A percentile compares a stretch with the other conserved stretches of the same genome.
These are phyloP conservation scores for Chlorokybus atmophyticus DNA, from an alignment of 139 green algal species.

Conservation along the genomic window DNA sequence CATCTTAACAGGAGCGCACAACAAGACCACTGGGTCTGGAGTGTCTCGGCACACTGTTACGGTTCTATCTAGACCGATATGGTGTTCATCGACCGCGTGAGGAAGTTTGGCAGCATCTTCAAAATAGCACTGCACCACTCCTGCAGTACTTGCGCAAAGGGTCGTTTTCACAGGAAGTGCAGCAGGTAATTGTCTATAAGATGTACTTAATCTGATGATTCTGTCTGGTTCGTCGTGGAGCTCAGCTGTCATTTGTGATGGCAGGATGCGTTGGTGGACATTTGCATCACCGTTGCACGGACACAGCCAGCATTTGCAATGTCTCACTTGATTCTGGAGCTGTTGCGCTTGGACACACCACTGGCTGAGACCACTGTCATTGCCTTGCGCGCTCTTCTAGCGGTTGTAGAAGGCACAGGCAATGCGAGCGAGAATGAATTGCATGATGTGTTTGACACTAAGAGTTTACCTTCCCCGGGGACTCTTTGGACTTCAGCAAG, in stretches of 20 bases:
- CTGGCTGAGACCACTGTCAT: too few species aligned
- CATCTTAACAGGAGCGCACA: constrained; percentile 23
- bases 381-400: constrained; percentile 41
- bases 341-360: constrained; percentile 47
- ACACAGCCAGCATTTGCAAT: constrained; percentile 23
- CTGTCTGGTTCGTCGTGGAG: too few species aligned
- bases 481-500: too few species aligned
- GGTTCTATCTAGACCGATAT: constrained; percentile 22
- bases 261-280: constrained; percentile 18
- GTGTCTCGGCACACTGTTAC: constrained; percentile 21
- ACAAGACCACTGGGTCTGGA: constrained; percentile 18
- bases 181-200: too few species aligned
- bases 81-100: too few species aligned
- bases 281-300: constrained; percentile 16
- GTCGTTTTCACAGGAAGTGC: constrained; percentile 10
- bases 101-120: too few species aligned
- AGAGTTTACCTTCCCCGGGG: too few species aligned
- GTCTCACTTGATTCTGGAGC: constrained; percentile 46
- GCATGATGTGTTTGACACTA: too few species aligned
- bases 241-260: too few species aligned
- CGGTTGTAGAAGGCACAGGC: constrained; percentile 26
- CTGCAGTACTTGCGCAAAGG: constrained; percentile 17
- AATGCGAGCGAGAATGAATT: too few species aligned
- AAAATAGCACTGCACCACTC: too few species aligned
- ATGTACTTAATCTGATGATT: too few species aligned